These are phyloP conservation scores for Sporisorium graminicola DNA, from an alignment of 1,284 basidiomycete genomes.

Conservation along the genomic window DNA sequence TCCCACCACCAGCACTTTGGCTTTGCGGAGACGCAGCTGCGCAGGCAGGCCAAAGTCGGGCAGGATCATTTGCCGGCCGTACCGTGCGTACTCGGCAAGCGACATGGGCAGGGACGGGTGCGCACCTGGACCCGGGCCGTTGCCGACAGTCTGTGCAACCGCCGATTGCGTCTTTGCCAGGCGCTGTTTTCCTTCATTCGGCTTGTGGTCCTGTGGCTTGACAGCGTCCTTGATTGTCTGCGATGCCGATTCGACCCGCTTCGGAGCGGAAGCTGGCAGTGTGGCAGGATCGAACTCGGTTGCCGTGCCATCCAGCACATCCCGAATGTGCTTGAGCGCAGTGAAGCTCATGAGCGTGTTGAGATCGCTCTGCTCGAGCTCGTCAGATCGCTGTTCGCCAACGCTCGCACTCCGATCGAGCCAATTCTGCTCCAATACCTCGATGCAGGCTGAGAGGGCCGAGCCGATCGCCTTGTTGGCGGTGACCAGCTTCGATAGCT, in stretches of 20 bases:
- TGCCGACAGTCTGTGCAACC: not conserved
- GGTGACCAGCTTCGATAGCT: conserved; percentile 29
- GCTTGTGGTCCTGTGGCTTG: not conserved
- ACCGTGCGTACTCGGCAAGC: conserved; percentile 82
- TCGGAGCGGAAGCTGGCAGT: conserved; percentile 13
- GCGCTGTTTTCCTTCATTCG: not conserved
- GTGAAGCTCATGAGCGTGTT: conserved; percentile 57
- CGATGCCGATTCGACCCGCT: not conserved
- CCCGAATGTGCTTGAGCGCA: conserved; percentile 61
- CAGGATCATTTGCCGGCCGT: conserved; percentile 97
- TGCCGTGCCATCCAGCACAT: conserved; percentile 54
- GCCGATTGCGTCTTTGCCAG: not conserved
- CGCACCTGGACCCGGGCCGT: not conserved
- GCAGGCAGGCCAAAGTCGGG: conserved; percentile 83
- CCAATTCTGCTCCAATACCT: conserved; percentile 22
- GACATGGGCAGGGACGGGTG: conserved; percentile 60
- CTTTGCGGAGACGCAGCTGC: conserved; percentile 82
- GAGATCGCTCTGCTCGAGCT: conserved; percentile 31
- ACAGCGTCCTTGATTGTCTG: not conserved
- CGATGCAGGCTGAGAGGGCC: conserved; percentile 46
- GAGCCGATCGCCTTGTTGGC: conserved; percentile 54
- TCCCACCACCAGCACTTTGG: conserved; percentile 88
- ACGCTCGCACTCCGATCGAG: not conserved
- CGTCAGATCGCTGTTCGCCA: conserved; percentile 10
- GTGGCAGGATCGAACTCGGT: conserved; percentile 56